Percentiles rank a stretch among this genome's conserved stretches.
Evolutionary conservation across 345 rosid genomes (phyloP).

Genomic region (Diplotaxis tenuifolia): DNA sequence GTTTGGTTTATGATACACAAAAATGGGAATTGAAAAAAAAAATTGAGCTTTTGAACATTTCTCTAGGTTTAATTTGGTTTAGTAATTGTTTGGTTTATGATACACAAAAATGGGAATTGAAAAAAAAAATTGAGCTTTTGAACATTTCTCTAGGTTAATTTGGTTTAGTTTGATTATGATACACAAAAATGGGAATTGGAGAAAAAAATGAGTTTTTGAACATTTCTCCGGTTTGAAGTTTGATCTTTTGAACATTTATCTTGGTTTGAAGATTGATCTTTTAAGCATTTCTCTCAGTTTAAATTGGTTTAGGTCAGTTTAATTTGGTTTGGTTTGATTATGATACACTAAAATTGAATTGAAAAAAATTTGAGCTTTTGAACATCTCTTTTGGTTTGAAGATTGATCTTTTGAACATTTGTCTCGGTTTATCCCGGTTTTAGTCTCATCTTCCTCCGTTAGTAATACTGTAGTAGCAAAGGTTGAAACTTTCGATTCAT

Average conservation of each 20-base stretch:
- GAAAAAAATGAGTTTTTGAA: too few relatives aligned
- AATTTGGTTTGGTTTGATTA: slow-evolving; percentile 13
- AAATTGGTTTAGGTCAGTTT: too few relatives aligned
- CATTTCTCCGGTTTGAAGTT: too few relatives aligned
- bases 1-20: slow-evolving; percentile 1
- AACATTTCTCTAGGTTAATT: too few relatives aligned
- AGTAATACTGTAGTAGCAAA: not conserved
- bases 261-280: too few relatives aligned
- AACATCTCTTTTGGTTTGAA: too few relatives aligned
- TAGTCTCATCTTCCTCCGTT: not conserved
- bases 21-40: not conserved
- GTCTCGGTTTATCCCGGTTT: not conserved
- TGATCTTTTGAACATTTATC: too few relatives aligned
- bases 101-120: not conserved
- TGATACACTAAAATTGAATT: not conserved
- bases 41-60: too few relatives aligned
- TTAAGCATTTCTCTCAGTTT: too few relatives aligned
- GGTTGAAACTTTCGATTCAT: slow-evolving; percentile 2
- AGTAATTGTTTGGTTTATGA: slow-evolving; percentile 5
- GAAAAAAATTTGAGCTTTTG: too few relatives aligned
- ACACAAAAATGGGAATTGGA: not conserved
- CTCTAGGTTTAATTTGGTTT: too few relatives aligned
- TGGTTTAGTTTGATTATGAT: not conserved
- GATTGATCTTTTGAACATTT: not conserved
- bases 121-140: too few relatives aligned